Evolutionary conservation across 768 basidiomycete species (phyloP).

Genomic region (Suillus hirtellus): DNA sequence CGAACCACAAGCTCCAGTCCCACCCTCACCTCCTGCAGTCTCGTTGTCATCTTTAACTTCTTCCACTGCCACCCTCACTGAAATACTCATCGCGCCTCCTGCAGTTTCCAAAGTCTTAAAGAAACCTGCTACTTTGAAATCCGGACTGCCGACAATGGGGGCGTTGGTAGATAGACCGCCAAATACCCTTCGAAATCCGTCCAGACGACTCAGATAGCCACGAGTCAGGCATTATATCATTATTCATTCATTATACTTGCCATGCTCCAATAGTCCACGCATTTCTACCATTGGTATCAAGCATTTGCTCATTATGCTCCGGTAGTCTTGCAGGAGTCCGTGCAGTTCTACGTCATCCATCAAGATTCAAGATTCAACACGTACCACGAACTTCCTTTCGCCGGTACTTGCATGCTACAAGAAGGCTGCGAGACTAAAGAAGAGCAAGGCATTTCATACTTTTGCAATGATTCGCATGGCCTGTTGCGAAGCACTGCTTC

Average conservation of each 20-base stretch:
- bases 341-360: too few species aligned
- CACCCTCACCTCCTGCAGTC: constrained; percentile 25
- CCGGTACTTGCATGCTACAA: background rate
- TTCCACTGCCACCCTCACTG: constrained; percentile 31
- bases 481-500: too few species aligned
- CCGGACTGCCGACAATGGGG: constrained; percentile 24
- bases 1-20: constrained; percentile 14
- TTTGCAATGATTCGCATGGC: too few species aligned
- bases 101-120: constrained; percentile 19
- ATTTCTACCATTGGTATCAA: constrained; percentile 1
- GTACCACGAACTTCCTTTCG: background rate
- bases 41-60: constrained; percentile 41
- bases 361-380: too few species aligned
- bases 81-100: constrained; percentile 18
- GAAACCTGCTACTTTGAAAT: constrained; percentile 23
- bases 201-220: constrained; percentile 29
- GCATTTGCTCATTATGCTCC: background rate
- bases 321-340: background rate
- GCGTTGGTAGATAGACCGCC: constrained; percentile 35
- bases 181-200: constrained; percentile 35
- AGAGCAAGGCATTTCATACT: too few species aligned
- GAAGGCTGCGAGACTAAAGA: too few species aligned
- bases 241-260: constrained; percentile 2
- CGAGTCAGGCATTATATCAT: background rate
- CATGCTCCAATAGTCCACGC: background rate